A percentile compares a stretch with the other conserved stretches of the same genome.
Evolutionary conservation across 2,329 filamentous ascomycete genomes (phyloP).

Genomic region (Lasiodiplodia sp.): DNA sequence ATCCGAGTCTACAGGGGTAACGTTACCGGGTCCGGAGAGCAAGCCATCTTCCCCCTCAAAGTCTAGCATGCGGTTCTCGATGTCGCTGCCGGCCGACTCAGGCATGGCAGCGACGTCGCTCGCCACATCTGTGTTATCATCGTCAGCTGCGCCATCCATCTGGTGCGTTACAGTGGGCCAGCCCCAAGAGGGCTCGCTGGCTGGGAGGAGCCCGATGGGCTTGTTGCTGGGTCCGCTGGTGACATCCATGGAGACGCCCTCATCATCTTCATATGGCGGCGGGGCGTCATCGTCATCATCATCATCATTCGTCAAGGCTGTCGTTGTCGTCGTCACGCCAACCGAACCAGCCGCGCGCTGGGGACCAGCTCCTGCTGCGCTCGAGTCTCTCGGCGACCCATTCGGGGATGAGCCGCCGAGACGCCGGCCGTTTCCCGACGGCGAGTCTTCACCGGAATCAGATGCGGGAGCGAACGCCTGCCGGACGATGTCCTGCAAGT

Average conservation of each 20-base stretch:
- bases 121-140: slow-evolving; percentile 23
- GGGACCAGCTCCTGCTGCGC: slow-evolving; percentile 72
- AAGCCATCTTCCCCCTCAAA: slow-evolving; percentile 8
- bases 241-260: slow-evolving; percentile 1
- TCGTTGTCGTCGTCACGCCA: slow-evolving; percentile 20
- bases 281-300: slow-evolving; percentile 9
- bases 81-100: slow-evolving; percentile 5
- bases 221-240: too few relatives aligned
- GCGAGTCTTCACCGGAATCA: slow-evolving; percentile 47
- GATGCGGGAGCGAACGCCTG: slow-evolving; percentile 63
- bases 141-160: background rate
- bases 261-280: slow-evolving; percentile 24
- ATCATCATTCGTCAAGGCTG: slow-evolving; percentile 5
- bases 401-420: slow-evolving; percentile 85
- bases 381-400: slow-evolving; percentile 91
- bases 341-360: slow-evolving; percentile 29
- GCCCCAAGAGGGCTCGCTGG: background rate
- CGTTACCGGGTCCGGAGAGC: slow-evolving; percentile 2
- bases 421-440: slow-evolving; percentile 82
- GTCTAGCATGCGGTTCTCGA: slow-evolving; percentile 13
- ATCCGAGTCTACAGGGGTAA: slow-evolving; percentile 19
- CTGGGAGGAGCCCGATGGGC: background rate
- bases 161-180: background rate
- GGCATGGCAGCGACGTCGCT: slow-evolving; percentile 14
- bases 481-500: slow-evolving; percentile 74